Evolutionary conservation across 257 asterid species (phyloP).

Genomic region (Jaltomata sinuosa): DNA sequence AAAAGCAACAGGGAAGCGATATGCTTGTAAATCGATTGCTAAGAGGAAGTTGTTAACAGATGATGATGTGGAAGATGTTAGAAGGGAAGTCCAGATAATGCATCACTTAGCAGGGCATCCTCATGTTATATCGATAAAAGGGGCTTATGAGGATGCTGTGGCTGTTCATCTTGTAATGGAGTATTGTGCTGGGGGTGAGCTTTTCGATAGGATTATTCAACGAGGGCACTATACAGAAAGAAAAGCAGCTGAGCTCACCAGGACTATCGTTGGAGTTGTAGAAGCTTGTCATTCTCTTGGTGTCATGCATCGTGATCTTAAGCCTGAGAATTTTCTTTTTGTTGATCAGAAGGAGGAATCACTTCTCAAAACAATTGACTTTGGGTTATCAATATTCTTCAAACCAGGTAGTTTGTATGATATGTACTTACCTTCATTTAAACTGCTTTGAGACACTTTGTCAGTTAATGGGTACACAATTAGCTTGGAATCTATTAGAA

Average conservation of each 20-base stretch:
- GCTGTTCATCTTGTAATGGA: constrained; percentile 96
- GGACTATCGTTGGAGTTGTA: constrained; percentile 90
- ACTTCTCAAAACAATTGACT: constrained; percentile 82
- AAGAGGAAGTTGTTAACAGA: constrained; percentile 78
- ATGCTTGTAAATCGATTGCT: constrained; percentile 89
- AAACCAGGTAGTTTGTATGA: constrained; percentile 55
- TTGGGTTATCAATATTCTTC: constrained; percentile 83
- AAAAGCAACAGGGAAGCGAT: constrained; percentile 47
- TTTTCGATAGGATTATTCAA: constrained; percentile 80
- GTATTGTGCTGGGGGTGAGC: constrained; percentile 88
- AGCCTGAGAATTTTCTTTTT: constrained; percentile 90
- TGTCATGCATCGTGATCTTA: constrained; percentile 94
- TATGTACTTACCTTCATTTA: not conserved
- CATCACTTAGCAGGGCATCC: constrained; percentile 85
- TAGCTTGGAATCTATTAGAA: not conserved
- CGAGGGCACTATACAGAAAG: constrained; percentile 91
- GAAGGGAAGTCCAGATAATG: constrained; percentile 95
- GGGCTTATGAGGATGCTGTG: constrained; percentile 75
- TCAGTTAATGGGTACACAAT: not conserved
- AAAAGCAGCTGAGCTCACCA: constrained; percentile 90
- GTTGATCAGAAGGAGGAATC: constrained; percentile 84
- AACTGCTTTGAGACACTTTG: not conserved
- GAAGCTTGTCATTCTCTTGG: constrained; percentile 93
- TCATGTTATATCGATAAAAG: constrained; percentile 82
- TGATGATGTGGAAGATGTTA: constrained; percentile 92